phyloP scores from a whole-genome alignment of 768 basidiomycete genomes.

The Suillus subalutaceus region DNA sequence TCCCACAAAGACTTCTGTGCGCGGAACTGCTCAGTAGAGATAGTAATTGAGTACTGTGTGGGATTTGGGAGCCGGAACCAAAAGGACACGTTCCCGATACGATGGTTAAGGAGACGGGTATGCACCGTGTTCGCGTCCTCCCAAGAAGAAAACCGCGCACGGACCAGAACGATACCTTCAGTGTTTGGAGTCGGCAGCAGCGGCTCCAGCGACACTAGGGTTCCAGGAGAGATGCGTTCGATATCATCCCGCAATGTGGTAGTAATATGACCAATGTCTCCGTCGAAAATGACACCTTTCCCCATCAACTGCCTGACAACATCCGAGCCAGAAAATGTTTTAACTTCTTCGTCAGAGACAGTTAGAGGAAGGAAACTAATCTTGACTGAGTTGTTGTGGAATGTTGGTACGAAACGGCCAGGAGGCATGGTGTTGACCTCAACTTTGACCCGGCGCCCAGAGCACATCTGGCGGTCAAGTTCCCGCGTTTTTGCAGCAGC shows the following conservation, averaged over 20 bases:
- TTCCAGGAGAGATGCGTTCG: conserved; percentile 18
- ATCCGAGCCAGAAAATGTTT: conserved; percentile 33
- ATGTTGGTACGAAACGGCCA: conserved; percentile 28
- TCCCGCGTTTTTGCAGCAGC: conserved; percentile 34
- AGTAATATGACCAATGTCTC: conserved; percentile 21
- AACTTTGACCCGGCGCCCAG: conserved; percentile 50
- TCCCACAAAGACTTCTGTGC: conserved; percentile 57
- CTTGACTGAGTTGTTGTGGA: conserved; percentile 40
- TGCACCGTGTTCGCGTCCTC: conserved; percentile 48
- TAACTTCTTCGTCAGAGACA: conserved; percentile 27
- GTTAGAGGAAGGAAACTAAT: conserved; percentile 44
- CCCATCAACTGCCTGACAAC: conserved; percentile 27
- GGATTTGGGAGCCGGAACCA: conserved; percentile 50
- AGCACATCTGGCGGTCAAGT: conserved; percentile 39
- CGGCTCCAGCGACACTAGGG: conserved; percentile 31
- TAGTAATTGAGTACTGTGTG: conserved; percentile 51
- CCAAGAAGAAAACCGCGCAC: conserved; percentile 51
- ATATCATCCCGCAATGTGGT: conserved; percentile 30
- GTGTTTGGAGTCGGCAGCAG: conserved; percentile 19
- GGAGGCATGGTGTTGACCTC: conserved; percentile 45
- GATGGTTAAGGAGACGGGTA: conserved; percentile 37
- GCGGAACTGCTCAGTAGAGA: conserved; percentile 50
- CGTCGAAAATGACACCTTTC: conserved; percentile 24
- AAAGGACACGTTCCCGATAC: conserved; percentile 34
- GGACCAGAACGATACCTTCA: conserved; percentile 39